These are phyloP conservation scores for Clonostachys rhizophaga DNA, from an alignment of 2,329 filamentous ascomycete genomes.

Conservation along the genomic window DNA sequence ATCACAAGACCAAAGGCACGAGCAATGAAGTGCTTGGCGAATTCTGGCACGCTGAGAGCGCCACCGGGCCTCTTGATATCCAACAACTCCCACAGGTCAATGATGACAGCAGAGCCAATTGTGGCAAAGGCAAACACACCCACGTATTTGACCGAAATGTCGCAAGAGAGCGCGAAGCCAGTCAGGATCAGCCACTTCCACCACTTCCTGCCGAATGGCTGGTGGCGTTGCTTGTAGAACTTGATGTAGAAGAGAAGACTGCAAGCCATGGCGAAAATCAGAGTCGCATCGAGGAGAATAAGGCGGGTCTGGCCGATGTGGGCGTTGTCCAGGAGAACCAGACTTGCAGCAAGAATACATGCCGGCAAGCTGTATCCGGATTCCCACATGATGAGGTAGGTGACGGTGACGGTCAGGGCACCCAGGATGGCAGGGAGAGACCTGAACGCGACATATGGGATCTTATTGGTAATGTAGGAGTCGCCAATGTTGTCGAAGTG, in stretches of 20 bases:
- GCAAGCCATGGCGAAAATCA: slow-evolving; percentile 94
- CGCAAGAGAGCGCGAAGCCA: slow-evolving; percentile 90
- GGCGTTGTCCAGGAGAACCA: slow-evolving; percentile 94
- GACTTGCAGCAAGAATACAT: slow-evolving; percentile 76
- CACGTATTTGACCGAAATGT: slow-evolving; percentile 98
- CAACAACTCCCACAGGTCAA: slow-evolving; percentile 93
- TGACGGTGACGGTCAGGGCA: slow-evolving; percentile 86
- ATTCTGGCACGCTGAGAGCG: slow-evolving; percentile 72
- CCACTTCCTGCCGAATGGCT: slow-evolving; percentile 91
- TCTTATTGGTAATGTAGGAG: slow-evolving; percentile 94
- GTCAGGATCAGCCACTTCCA: slow-evolving; percentile 99
- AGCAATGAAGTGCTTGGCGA: slow-evolving; percentile 85
- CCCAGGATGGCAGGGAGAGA: slow-evolving; percentile 89
- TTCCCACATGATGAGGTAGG: slow-evolving; percentile 99
- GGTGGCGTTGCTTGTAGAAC: slow-evolving; percentile 93
- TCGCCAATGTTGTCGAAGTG: slow-evolving; percentile 99
- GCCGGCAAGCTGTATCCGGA: slow-evolving; percentile 95
- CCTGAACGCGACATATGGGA: slow-evolving; percentile 94
- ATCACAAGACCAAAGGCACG: slow-evolving; percentile 82
- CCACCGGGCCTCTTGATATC: slow-evolving; percentile 83
- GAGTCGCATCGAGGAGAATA: slow-evolving; percentile 89
- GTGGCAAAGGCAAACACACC: slow-evolving; percentile 96
- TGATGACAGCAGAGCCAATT: slow-evolving; percentile 86
- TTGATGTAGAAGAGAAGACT: slow-evolving; percentile 92
- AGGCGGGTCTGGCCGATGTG: slow-evolving; percentile 95